phyloP scores from a whole-genome alignment of 2,329 filamentous ascomycete species.

The Clarireedia sp. region DNA sequence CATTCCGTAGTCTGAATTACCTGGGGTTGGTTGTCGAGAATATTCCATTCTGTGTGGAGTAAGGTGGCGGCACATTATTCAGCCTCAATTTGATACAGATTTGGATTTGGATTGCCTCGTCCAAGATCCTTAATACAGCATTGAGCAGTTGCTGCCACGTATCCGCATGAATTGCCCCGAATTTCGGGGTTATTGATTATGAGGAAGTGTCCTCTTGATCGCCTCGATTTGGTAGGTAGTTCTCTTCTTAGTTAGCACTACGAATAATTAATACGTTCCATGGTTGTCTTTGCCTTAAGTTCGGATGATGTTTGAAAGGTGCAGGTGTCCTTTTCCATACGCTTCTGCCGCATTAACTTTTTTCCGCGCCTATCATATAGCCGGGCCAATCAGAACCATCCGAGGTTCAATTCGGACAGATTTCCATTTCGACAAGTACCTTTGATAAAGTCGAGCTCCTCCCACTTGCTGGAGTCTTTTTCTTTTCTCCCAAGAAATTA shows the following conservation, averaged over 20 bases:
- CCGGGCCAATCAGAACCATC: conserved; percentile 19
- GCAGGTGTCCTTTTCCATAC: conserved; percentile 9
- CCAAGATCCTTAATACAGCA: too few relatives aligned
- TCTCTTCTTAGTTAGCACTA: neutral
- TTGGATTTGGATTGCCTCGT: too few relatives aligned
- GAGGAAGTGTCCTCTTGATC: neutral
- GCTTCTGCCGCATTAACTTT: conserved; percentile 1
- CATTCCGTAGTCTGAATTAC: too few relatives aligned
- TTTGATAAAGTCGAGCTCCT: conserved; percentile 7
- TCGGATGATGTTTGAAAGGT: conserved; percentile 1
- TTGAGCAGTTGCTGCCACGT: neutral
- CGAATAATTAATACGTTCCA: too few relatives aligned
- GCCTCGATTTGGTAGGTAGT: neutral
- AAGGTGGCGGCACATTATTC: too few relatives aligned
- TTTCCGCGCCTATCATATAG: conserved; percentile 3
- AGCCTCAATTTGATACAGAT: too few relatives aligned
- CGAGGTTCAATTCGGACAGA: conserved; percentile 20
- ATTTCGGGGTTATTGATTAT: too few relatives aligned
- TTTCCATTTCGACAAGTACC: conserved; percentile 19
- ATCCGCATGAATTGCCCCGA: neutral
- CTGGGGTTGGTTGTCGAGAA: too few relatives aligned
- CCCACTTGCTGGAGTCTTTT: neutral
- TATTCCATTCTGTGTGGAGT: too few relatives aligned
- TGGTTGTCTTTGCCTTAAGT: too few relatives aligned
- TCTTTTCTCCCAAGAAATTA: conserved; percentile 5